Base-by-base conservation (phyloP, 2,329 filamentous ascomycete genomes). In the Lecanicillium sp. region DNA sequence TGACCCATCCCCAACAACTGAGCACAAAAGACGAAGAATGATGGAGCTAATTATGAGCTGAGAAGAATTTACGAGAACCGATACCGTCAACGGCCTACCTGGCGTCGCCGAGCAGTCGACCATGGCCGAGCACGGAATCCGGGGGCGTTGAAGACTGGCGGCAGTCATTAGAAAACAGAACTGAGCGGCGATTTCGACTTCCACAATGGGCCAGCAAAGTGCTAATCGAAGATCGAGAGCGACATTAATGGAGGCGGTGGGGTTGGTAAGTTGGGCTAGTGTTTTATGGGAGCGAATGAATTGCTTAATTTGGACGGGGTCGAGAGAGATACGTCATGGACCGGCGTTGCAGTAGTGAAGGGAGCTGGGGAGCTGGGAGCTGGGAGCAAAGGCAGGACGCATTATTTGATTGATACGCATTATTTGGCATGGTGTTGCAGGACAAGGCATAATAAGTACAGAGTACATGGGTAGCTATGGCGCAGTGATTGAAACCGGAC, bases 131-230 rank as follows among this genome's bases (percentile, higher is more conserved):
- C 11, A 6, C 42, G 30, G 53, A 45, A 5, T 44, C 25, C 11
- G 55, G 59, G 20, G 60, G 62, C 31, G 44, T 56, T 29, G 50
- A 51, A 34, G 55, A 59, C 13, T 56, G 64, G 53, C 51, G 49
- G 29, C 55, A 57, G 39, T 54, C 57, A 20, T 56, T 33, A 54
- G 56, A 39, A 52, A 41, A 43, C 47, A 46, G 20, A 25, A 17
- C 15, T 20, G 11, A 32, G 15, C 44, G 49, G 13, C 35, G 36
- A 11, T 42, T 46, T 29, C 51, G 49, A 28, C 47, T 60, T 19
- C 58, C 60, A 8, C 36, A 42, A 11, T 61, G 58, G 58, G 58
- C 58, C 22, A 59, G 47, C 36, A 46, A 52, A 22, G 56, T 58
- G 5, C 42, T 56, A 18, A 37, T 34, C 8, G 22, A 25, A 25